phyloP scores from a whole-genome alignment of 148 eudicot species.

The Polygonum maritimum region DNA sequence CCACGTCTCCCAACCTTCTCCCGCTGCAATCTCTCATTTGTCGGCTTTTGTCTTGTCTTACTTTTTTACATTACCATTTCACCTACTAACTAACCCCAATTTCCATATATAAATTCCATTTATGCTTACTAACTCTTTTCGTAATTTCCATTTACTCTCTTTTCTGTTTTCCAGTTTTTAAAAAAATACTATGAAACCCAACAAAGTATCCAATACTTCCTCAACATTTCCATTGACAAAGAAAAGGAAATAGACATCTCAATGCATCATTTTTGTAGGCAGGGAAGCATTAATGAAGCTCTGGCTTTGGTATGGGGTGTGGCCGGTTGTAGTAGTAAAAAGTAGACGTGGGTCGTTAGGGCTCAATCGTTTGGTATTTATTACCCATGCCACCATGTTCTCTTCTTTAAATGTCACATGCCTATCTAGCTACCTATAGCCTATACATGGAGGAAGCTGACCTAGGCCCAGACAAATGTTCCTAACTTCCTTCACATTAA shows the following conservation, averaged over 20 bases:
- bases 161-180: too few species aligned
- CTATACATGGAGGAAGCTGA: too few species aligned
- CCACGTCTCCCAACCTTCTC: not conserved
- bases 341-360: not conserved
- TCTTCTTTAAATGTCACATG: not conserved
- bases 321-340: not conserved
- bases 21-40: not conserved
- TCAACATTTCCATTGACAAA: too few species aligned
- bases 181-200: too few species aligned
- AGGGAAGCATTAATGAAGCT: not conserved
- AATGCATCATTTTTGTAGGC: not conserved
- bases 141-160: too few species aligned
- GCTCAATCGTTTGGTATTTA: not conserved
- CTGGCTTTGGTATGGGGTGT: not conserved
- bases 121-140: too few species aligned
- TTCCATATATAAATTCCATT: too few species aligned
- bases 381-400: not conserved
- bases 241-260: too few species aligned
- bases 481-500: not conserved
- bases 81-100: too few species aligned
- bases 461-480: not conserved
- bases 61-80: not conserved
- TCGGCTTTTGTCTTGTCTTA: not conserved
- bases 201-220: too few species aligned
- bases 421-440: not conserved